Evolutionary conservation across 2,329 filamentous ascomycete species (phyloP).

Genomic region (Aurifilum marmelostoma): DNA sequence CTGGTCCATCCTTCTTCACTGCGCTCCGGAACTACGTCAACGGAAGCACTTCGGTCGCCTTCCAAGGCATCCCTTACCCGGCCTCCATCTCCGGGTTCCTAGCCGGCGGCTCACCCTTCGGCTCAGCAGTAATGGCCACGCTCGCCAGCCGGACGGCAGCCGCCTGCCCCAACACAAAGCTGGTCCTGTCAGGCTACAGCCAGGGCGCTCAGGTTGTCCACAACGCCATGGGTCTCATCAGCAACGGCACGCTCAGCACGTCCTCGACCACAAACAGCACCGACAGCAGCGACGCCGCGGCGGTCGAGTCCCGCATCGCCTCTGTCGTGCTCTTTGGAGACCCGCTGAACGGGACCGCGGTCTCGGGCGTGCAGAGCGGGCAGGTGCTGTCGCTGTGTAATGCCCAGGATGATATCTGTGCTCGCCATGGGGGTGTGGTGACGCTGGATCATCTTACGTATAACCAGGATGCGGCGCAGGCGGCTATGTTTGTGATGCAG

Average conservation of each 20-base stretch:
- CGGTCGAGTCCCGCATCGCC: constrained; percentile 13
- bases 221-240: constrained; percentile 32
- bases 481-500: constrained; percentile 36
- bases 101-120: constrained; percentile 30
- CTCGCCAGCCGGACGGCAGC: constrained; percentile 29
- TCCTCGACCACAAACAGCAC: constrained; percentile 4
- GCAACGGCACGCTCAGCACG: constrained; percentile 5
- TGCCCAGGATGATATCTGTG: constrained; percentile 28
- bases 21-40: constrained; percentile 31
- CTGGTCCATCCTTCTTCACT: constrained; percentile 34
- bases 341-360: constrained; percentile 29
- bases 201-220: constrained; percentile 39
- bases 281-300: background rate
- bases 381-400: constrained; percentile 24
- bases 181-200: constrained; percentile 47
- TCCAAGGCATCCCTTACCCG: constrained; percentile 36
- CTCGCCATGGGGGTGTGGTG: constrained; percentile 32
- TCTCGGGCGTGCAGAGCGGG: constrained; percentile 16
- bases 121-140: constrained; percentile 32
- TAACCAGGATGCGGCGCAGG: constrained; percentile 30
- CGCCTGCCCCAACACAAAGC: constrained; percentile 42
- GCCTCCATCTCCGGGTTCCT: constrained; percentile 34
- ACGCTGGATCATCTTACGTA: constrained; percentile 36
- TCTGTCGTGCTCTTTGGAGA: constrained; percentile 26
- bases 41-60: constrained; percentile 29